Conservation (phyloP, 140 eudicot species). For the Anethum foeniculum region DNA sequence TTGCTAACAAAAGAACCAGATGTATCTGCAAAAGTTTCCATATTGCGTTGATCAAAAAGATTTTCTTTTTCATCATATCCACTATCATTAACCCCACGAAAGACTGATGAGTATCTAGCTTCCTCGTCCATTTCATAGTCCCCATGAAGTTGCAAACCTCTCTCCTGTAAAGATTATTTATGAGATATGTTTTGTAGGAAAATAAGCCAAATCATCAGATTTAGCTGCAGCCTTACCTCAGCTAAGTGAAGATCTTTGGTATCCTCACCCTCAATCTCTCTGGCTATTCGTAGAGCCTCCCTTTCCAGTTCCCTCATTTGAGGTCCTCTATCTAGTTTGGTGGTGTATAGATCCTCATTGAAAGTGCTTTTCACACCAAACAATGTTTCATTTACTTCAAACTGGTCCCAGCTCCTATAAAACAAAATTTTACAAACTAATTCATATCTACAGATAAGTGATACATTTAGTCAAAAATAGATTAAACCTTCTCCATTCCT, state of each 20-base stretch:
- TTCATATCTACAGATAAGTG: not conserved
- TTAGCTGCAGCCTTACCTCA: slow-evolving; percentile 48
- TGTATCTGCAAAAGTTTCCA: slow-evolving; percentile 72
- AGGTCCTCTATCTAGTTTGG: slow-evolving; percentile 92
- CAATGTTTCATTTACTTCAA: slow-evolving; percentile 78
- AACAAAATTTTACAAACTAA: not conserved
- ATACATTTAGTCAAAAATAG: not conserved
- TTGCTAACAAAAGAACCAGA: slow-evolving; percentile 36
- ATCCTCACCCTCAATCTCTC: slow-evolving; percentile 93
- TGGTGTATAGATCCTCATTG: slow-evolving; percentile 90
- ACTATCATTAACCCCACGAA: slow-evolving; percentile 63
- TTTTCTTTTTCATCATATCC: slow-evolving; percentile 79
- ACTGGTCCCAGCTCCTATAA: slow-evolving; percentile 94
- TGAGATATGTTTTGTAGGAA: not conserved
- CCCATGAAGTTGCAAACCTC: slow-evolving; percentile 59
- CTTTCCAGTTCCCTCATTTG: slow-evolving; percentile 75
- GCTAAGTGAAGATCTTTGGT: slow-evolving; percentile 93
- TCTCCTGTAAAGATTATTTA: slow-evolving; percentile 42
- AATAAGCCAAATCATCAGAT: not conserved
- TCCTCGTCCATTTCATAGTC: slow-evolving; percentile 82
- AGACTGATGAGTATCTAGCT: slow-evolving; percentile 80
- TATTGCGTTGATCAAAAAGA: slow-evolving; percentile 47
- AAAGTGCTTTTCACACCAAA: slow-evolving; percentile 97
- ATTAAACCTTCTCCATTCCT: not conserved
- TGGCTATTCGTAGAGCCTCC: slow-evolving; percentile 80